Conservation (phyloP, 805 yeast genomes). For the Candida schatavii region DNA sequence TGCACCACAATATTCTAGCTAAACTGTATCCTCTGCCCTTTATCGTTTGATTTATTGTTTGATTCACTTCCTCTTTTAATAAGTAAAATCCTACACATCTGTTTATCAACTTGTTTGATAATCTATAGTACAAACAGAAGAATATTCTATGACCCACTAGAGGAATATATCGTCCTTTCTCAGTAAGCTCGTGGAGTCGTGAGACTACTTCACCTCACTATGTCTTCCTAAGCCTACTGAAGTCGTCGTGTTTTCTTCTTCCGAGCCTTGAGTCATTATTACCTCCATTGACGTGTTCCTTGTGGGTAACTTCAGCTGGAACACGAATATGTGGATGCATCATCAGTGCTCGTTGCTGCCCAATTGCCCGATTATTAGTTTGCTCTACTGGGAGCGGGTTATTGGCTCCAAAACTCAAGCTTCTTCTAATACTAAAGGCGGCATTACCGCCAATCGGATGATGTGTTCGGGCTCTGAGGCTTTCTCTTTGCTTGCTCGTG, state of each 20-base stretch:
- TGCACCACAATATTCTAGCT: no score
- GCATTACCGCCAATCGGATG: slow-evolving; percentile 6
- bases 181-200: no score
- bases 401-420: slow-evolving; percentile 16
- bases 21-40: no score
- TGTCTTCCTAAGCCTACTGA: slow-evolving; percentile 22
- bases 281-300: slow-evolving; percentile 11
- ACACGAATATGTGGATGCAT: no score
- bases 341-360: not conserved
- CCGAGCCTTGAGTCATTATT: slow-evolving; percentile 5
- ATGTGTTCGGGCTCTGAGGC: slow-evolving; percentile 2
- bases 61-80: no score
- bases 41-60: no score
- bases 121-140: no score
- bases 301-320: not conserved
- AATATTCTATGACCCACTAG: no score
- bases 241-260: slow-evolving; percentile 25
- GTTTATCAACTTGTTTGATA: no score
- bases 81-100: no score
- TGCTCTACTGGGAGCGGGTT: not conserved
- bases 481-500: slow-evolving; percentile 10
- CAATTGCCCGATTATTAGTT: not conserved
- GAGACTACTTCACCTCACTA: no score
- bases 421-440: slow-evolving; percentile 25
- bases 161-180: no score